These are phyloP conservation scores for Styphnolobium japonicum DNA, from an alignment of 306 rosid species.

Conservation along the genomic window DNA sequence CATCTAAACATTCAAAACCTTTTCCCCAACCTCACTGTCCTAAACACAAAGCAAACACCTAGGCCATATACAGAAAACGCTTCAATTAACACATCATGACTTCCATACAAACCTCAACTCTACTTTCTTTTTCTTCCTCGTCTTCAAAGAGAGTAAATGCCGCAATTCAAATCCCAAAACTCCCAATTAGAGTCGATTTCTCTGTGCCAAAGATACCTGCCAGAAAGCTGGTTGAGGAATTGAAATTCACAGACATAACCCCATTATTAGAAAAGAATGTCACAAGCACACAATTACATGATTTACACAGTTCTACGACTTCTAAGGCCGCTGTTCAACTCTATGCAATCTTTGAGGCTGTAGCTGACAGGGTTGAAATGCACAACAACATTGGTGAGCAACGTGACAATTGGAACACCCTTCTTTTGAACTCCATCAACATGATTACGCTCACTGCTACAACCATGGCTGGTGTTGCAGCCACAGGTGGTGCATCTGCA, in stretches of 20 bases:
- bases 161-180: not conserved
- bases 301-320: not conserved
- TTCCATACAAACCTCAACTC: slow-evolving; percentile 34
- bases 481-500: slow-evolving; percentile 6
- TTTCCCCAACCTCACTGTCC: not conserved
- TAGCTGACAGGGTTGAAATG: slow-evolving; percentile 64
- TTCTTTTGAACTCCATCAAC: slow-evolving; percentile 67
- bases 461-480: slow-evolving; percentile 53
- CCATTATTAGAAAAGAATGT: not conserved
- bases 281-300: not conserved
- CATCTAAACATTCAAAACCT: not conserved
- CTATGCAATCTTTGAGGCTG: slow-evolving; percentile 52
- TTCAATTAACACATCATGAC: slow-evolving; percentile 33
- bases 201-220: not conserved
- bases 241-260: not conserved
- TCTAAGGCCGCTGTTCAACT: slow-evolving; percentile 29
- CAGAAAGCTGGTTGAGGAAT: slow-evolving; percentile 6
- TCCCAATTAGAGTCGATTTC: not conserved
- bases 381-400: slow-evolving; percentile 62
- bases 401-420: slow-evolving; percentile 71
- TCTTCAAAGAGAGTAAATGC: slow-evolving; percentile 7
- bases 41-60: not conserved
- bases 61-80: no score
- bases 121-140: not conserved
- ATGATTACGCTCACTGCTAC: slow-evolving; percentile 77